Conservation (phyloP, 768 basidiomycete species). For the Hypholoma fasciculare region DNA sequence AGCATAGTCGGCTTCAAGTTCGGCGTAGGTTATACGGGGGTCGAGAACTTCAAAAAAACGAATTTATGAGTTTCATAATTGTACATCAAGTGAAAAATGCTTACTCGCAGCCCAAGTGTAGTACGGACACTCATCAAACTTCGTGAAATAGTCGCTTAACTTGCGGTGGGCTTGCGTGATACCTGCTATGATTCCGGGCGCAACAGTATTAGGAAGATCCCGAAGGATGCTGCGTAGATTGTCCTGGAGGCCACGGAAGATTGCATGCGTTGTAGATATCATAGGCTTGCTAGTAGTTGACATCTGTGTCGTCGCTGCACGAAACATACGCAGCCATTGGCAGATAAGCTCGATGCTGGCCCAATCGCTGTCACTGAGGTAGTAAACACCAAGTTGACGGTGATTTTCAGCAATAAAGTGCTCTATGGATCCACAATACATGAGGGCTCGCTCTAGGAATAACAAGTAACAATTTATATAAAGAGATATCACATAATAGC, state of each 20-base stretch:
- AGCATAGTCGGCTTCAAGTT: conserved; percentile 17
- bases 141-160: conserved; percentile 31
- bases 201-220: neutral
- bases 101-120: conserved; percentile 31
- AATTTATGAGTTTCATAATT: neutral
- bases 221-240: neutral
- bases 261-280: conserved; percentile 17
- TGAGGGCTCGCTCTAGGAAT: conserved; percentile 24
- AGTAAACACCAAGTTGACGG: conserved; percentile 15
- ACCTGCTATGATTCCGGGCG: conserved; percentile 17
- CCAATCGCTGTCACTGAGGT: conserved; percentile 28
- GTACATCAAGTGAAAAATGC: conserved; percentile 2
- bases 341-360: conserved; percentile 17
- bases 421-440: conserved; percentile 12
- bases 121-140: conserved; percentile 29
- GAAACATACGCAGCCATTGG: conserved; percentile 27
- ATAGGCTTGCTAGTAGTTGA: conserved; percentile 31
- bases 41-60: conserved; percentile 28
- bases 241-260: neutral
- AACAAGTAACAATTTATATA: neutral
- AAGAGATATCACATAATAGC: neutral
- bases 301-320: conserved; percentile 16
- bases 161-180: conserved; percentile 28
- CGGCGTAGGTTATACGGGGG: conserved; percentile 29
- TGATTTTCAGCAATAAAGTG: conserved; percentile 14